Percentiles rank a stretch among this genome's conserved stretches.
phyloP scores from a whole-genome alignment of 352 stramenopile genomes.

The Pythium periplocum region DNA sequence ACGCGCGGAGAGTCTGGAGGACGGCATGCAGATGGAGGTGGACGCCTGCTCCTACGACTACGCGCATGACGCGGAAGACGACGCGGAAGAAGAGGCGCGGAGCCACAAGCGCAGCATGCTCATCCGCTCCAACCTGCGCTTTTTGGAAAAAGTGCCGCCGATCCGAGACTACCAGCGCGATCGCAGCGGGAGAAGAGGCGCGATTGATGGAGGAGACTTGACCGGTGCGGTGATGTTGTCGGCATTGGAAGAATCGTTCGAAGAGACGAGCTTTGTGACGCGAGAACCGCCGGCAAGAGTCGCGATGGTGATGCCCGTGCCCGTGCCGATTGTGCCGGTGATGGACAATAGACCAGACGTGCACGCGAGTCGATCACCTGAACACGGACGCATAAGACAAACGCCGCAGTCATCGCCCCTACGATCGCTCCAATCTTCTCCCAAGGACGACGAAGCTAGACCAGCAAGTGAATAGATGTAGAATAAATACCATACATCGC shows the following conservation, averaged over 20 bases:
- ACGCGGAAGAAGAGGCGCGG: slow-evolving; percentile 9
- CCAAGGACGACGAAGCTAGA: slow-evolving; percentile 22
- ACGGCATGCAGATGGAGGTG: not conserved
- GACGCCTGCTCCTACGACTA: not conserved
- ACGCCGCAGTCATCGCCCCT: not conserved
- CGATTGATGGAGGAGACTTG: slow-evolving; percentile 47
- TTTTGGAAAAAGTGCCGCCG: slow-evolving; percentile 63
- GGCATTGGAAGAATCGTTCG: slow-evolving; percentile 60
- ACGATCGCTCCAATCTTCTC: not conserved
- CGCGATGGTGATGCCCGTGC: slow-evolving; percentile 38
- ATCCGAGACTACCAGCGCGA: slow-evolving; percentile 56
- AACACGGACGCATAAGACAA: too few species aligned
- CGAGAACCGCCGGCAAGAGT: slow-evolving; percentile 28
- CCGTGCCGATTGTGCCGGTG: slow-evolving; percentile 6
- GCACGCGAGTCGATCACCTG: too few species aligned
- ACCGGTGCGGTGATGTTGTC: slow-evolving; percentile 36
- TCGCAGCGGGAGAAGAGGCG: slow-evolving; percentile 50
- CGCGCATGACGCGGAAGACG: not conserved
- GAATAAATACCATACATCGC: not conserved
- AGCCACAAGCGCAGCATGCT: slow-evolving; percentile 50
- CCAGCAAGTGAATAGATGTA: slow-evolving; percentile 12
- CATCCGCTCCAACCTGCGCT: slow-evolving; percentile 47
- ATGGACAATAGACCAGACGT: too few species aligned
- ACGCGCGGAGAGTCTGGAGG: slow-evolving; percentile 2
- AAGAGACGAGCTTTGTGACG: slow-evolving; percentile 67